phyloP scores from a whole-genome alignment of 2,329 filamentous ascomycete genomes.

The Thelonectria olida region DNA sequence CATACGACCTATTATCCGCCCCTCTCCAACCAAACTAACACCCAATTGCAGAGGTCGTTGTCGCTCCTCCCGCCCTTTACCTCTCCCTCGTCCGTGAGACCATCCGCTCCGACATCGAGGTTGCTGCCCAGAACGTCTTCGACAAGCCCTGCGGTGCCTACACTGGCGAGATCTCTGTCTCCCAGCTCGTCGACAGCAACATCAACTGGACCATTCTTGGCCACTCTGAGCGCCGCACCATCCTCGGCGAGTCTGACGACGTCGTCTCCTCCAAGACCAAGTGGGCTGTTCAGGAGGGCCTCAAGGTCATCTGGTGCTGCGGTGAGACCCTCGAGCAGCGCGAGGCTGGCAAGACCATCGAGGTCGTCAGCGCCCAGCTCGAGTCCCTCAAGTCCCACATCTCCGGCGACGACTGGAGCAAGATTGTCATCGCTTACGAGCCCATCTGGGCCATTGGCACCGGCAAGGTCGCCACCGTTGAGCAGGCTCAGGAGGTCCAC shows the following conservation, averaged over 20 bases:
- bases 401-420: constrained; percentile 79
- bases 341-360: constrained; percentile 84
- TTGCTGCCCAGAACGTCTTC: constrained; percentile 96
- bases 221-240: constrained; percentile 92
- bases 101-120: constrained; percentile 78
- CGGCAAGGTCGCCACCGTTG: constrained; percentile 87
- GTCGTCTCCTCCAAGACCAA: constrained; percentile 95
- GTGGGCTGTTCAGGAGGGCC: constrained; percentile 84
- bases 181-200: constrained; percentile 88
- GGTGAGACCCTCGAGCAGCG: constrained; percentile 95
- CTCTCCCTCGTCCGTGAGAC: constrained; percentile 86
- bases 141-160: constrained; percentile 97
- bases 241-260: constrained; percentile 86
- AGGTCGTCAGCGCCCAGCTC: constrained; percentile 86
- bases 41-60: constrained; percentile 79
- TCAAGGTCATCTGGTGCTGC: constrained; percentile 96
- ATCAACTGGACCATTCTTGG: constrained; percentile 93
- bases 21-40: constrained; percentile 15
- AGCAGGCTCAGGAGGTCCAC: constrained; percentile 95
- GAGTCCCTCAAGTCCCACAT: constrained; percentile 80
- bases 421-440: constrained; percentile 97
- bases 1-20: background rate
- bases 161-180: constrained; percentile 94
- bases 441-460: constrained; percentile 97
- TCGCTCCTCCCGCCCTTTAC: constrained; percentile 91